Evolutionary conservation across 2,329 filamentous ascomycete genomes (phyloP).

Genomic region (Phialocephala subalpina): DNA sequence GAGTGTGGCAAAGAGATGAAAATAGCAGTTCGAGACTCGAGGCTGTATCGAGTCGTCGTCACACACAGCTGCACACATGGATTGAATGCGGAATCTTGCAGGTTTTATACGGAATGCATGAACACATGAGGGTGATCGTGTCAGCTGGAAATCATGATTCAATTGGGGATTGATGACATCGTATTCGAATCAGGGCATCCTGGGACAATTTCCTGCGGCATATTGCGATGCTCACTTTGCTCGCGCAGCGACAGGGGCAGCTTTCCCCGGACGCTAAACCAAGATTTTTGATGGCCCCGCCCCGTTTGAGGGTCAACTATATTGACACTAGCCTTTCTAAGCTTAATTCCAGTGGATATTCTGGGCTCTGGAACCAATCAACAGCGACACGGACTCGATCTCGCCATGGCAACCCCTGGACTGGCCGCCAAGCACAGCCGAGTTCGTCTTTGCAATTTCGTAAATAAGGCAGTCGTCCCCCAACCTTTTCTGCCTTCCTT

Average conservation of each 20-base stretch:
- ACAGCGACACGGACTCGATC: background rate
- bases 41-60: slow-evolving; percentile 3
- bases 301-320: background rate
- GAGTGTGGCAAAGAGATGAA: slow-evolving; percentile 1
- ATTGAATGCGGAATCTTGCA: background rate
- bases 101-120: background rate
- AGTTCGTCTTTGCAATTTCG: slow-evolving; percentile 15
- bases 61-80: background rate
- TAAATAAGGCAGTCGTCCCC: slow-evolving; percentile 19
- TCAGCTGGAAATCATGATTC: slow-evolving; percentile 2
- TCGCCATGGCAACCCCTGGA: slow-evolving; percentile 19
- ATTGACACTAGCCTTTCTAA: background rate
- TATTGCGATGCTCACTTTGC: background rate
- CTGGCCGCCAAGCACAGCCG: slow-evolving; percentile 19
- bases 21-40: background rate
- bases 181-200: background rate
- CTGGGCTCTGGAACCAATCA: background rate
- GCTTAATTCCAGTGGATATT: background rate
- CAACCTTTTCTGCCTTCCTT: background rate
- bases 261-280: slow-evolving; percentile 9
- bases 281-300: background rate
- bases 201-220: background rate
- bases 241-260: too few relatives aligned
- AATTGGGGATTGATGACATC: background rate
- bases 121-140: too few relatives aligned